Base-by-base conservation (phyloP, 768 basidiomycete genomes). In the Amanita jacksonii region DNA sequence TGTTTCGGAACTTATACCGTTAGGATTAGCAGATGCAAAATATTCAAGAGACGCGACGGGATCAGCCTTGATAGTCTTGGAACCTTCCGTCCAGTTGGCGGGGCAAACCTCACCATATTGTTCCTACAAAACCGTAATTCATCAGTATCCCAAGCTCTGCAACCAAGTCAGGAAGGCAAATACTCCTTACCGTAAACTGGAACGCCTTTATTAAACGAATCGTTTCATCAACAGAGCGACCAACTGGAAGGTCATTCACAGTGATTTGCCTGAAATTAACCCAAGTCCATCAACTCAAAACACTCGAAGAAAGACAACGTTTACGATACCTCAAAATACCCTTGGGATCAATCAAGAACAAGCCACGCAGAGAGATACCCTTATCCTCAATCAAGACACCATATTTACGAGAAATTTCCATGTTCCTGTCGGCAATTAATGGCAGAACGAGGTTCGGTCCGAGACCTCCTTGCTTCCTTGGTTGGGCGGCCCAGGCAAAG, bases 181-280 rank as follows among this genome's bases (percentile, higher is more conserved):
- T 9, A 20, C 67, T 9, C 28, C 79, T 32, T 57, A 87, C 85
- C 9, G 78, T 79, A 62, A 85, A 90, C 57, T 93, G 90, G 83
- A 94, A 92, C 16, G 92, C 92, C 63, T 93, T 81, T 65, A 96
- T 68, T 38, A 96, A 78, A 47, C 92, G 84, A 42, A 92, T 53
- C 1, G 91, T 92, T 68, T 96, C 92, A 28, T 91, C 90, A 43
- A 94, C 91, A 2, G 88, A 91, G 42, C 92, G 85, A n/a, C 92
- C 92, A 38, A 94, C 90, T 10, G 91, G 88, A 31, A 93, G 74
- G 62, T 96, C 92, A 58, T 94, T 94, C 49, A 94, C 70, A 43
- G 87, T 89, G 52, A 86, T 82, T 70, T 88, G 83, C 49, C 83
- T 85, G 33, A 15, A 13, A n/a, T n/a, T n/a, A n/a, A n/a, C n/a